Conservation (phyloP, 441 rosid genomes). For the Mallotus repandus region DNA sequence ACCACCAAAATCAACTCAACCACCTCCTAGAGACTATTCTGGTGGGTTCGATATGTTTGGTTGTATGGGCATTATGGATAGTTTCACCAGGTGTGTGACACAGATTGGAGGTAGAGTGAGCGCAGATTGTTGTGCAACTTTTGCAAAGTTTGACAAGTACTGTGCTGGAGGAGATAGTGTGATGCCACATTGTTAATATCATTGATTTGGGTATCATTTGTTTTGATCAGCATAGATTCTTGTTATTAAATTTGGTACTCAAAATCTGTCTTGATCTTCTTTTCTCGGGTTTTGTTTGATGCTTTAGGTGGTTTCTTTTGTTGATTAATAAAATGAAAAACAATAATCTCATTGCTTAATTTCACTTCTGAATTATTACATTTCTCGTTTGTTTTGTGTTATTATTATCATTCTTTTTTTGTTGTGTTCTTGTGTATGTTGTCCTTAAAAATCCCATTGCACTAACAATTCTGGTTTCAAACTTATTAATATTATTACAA, state of each 20-base stretch:
- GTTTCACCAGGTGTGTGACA: neutral
- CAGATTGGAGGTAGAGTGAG: neutral
- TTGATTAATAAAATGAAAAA: too few species aligned
- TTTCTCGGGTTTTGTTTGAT: too few species aligned
- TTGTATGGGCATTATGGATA: neutral
- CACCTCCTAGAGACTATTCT: neutral
- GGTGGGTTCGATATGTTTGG: neutral
- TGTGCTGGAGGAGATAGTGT: neutral
- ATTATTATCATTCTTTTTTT: too few species aligned
- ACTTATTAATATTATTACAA: too few species aligned
- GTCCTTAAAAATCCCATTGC: too few species aligned
- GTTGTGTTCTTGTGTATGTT: constrained; percentile 20
- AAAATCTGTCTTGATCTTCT: too few species aligned
- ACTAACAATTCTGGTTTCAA: too few species aligned
- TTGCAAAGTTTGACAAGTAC: too few species aligned
- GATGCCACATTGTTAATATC: neutral
- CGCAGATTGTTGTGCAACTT: neutral
- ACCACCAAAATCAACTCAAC: neutral
- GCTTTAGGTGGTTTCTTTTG: too few species aligned
- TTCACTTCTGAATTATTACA: too few species aligned
- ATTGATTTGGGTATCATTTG: neutral
- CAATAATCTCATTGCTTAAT: too few species aligned
- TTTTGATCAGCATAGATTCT: neutral
- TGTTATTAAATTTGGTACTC: neutral
- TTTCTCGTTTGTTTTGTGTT: too few species aligned